phyloP scores from a whole-genome alignment of 306 rosid species.

The Rubus idaeus region DNA sequence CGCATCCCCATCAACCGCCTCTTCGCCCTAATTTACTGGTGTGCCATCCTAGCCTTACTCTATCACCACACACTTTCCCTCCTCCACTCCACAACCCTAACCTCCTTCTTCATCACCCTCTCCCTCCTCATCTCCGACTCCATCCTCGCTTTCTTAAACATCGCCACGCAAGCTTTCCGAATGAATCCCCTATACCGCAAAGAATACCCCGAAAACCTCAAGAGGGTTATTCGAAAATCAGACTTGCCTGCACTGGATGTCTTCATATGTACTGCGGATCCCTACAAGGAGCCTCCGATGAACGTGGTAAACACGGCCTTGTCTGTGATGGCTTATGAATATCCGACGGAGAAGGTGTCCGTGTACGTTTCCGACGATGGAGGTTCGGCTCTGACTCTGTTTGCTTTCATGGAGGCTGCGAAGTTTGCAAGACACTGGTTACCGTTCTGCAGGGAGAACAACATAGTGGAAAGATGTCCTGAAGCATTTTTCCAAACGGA shows the following conservation, averaged over 20 bases:
- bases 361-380: slow-evolving; percentile 57
- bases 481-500: slow-evolving; percentile 29
- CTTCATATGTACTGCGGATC: slow-evolving; percentile 56
- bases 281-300: slow-evolving; percentile 49
- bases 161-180: slow-evolving; percentile 29
- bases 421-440: slow-evolving; percentile 45
- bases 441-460: slow-evolving; percentile 39
- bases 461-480: slow-evolving; percentile 30
- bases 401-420: slow-evolving; percentile 51
- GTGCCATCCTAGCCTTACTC: slow-evolving; percentile 33
- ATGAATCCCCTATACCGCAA: slow-evolving; percentile 30
- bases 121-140: slow-evolving; percentile 38
- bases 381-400: slow-evolving; percentile 49
- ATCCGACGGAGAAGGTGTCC: slow-evolving; percentile 40
- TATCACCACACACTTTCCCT: slow-evolving; percentile 28
- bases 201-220: slow-evolving; percentile 29
- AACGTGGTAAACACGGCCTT: slow-evolving; percentile 42
- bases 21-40: slow-evolving; percentile 24
- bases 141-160: slow-evolving; percentile 33
- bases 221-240: not conserved
- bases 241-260: slow-evolving; percentile 41
- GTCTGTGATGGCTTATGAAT: slow-evolving; percentile 46
- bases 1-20: slow-evolving; percentile 27
- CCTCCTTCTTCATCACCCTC: slow-evolving; percentile 28
- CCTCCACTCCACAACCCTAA: slow-evolving; percentile 11